Evolutionary conservation across 306 rosid genomes (phyloP), one percentile per base, ranked within the genome.

Genomic region (Medicago ruthenica): DNA sequence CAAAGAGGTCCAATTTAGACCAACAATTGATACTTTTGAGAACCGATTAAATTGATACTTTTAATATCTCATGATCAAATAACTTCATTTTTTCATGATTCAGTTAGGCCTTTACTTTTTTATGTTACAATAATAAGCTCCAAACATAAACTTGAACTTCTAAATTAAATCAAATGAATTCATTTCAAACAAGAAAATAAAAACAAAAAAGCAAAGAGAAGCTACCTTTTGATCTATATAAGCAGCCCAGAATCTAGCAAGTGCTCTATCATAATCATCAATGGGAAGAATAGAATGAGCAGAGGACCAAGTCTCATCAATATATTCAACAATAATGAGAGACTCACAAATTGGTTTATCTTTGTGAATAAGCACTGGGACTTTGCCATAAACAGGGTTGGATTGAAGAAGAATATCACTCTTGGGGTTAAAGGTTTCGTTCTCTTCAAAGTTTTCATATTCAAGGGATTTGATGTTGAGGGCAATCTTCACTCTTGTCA

Each of bases 281-380:
- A 87, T 74, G 16, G 96, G 87, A 1, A 91, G 88, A 27, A 91
- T 78, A 4, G 93, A 80, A 14, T 81, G 79, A 9, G 61, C 82
- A 21, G 76, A 50, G 10, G 84, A 4, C 90, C 91, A 88, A 12
- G 74, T 65, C 42, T 91, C 91, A 31, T 91, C 87, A 24, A 88
- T 79, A 70, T 91, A 88, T 17, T 91, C 75, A 24, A 84, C 81
- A 55, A 91, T 91, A 31, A 90, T 6, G 17, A 80, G 77, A 70
- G 96, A 91, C 54, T 91, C 96, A 8, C 80, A 89, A 0, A 91
- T 63, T 67, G 93, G 88, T 60, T 73, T 86, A 4, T 18, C 85
- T 0, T 42, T 34, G 39, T 91, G 93, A 65, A 91, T 39, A 3
- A 90, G 90, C 79, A 90, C 91, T 0, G 90, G 93, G 64, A 88